Percentiles rank a stretch among this genome's conserved stretches.
phyloP scores from a whole-genome alignment of 1,284 basidiomycete species.

The Trichosporon asahii region DNA sequence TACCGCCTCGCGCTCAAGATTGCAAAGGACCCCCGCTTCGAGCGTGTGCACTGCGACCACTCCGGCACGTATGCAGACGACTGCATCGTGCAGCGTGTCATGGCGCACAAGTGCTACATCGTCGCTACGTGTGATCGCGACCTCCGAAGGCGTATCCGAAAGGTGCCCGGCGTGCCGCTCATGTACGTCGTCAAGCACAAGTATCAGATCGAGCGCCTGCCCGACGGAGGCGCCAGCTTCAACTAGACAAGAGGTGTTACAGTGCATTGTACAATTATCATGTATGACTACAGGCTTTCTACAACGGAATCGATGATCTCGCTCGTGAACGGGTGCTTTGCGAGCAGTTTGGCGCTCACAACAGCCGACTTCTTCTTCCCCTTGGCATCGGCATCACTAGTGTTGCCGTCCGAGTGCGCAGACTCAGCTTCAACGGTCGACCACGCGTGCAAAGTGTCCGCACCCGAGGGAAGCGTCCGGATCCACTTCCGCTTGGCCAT shows the following conservation, averaged over 20 bases:
- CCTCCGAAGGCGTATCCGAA: constrained; percentile 82
- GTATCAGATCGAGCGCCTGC: constrained; percentile 88
- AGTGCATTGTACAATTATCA: constrained; percentile 9
- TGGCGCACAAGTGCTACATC: constrained; percentile 92
- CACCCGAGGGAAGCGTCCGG: constrained; percentile 57
- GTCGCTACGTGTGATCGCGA: constrained; percentile 98
- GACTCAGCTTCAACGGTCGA: constrained; percentile 5
- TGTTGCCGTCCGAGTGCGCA: not conserved
- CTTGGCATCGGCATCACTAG: not conserved
- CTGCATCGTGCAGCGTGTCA: constrained; percentile 92
- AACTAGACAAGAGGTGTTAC: constrained; percentile 16
- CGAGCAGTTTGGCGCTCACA: not conserved
- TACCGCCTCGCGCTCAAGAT: constrained; percentile 92
- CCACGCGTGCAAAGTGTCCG: constrained; percentile 51
- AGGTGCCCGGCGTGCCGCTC: constrained; percentile 87
- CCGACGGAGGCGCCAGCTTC: constrained; percentile 57
- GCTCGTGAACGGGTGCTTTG: constrained; percentile 24
- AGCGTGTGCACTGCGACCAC: constrained; percentile 87
- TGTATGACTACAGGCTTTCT: constrained; percentile 23
- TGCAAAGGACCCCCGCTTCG: constrained; percentile 94
- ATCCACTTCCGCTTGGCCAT: constrained; percentile 72
- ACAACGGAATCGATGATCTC: constrained; percentile 29
- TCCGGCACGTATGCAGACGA: constrained; percentile 97
- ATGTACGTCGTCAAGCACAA: constrained; percentile 91
- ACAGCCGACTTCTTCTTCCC: constrained; percentile 10